A percentile compares a stretch with the other conserved stretches of the same genome.
Evolutionary conservation across 805 yeast genomes (phyloP).

Genomic region (Ogataea pilisensis): DNA sequence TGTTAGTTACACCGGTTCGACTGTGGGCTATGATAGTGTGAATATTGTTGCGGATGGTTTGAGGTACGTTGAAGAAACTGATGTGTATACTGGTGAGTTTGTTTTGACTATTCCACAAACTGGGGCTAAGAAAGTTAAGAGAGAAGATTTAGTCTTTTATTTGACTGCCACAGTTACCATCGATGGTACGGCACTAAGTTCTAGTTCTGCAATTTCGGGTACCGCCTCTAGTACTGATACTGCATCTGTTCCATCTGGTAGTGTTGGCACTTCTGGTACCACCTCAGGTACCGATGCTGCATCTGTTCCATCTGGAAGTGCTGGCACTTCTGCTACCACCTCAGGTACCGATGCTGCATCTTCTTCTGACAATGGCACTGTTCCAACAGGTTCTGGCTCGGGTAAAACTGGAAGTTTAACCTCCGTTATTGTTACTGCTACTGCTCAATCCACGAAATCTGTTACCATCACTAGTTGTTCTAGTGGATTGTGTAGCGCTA

Average conservation of each 20-base stretch:
- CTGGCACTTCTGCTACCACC: background rate
- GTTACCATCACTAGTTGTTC: too few relatives aligned
- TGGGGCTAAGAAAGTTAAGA: background rate
- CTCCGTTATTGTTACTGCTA: too few relatives aligned
- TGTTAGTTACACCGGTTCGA: background rate
- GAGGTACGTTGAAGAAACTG: background rate
- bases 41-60: background rate
- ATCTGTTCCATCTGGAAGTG: background rate
- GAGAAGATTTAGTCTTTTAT: background rate
- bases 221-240: background rate
- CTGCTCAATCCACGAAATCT: too few relatives aligned
- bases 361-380: too few relatives aligned
- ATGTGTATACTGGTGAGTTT: background rate
- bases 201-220: background rate
- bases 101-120: background rate
- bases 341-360: background rate
- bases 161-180: conserved; percentile 1
- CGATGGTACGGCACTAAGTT: background rate
- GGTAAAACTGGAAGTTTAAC: too few relatives aligned
- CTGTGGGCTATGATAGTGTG: background rate
- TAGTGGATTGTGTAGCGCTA: too few relatives aligned
- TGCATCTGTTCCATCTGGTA: background rate
- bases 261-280: background rate
- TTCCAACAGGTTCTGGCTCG: too few relatives aligned
- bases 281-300: background rate